Percentiles rank a stretch among this genome's conserved stretches.
These are phyloP conservation scores for Gaeumannomyces tritici DNA, from an alignment of 2,329 filamentous ascomycete genomes.

Conservation along the genomic window DNA sequence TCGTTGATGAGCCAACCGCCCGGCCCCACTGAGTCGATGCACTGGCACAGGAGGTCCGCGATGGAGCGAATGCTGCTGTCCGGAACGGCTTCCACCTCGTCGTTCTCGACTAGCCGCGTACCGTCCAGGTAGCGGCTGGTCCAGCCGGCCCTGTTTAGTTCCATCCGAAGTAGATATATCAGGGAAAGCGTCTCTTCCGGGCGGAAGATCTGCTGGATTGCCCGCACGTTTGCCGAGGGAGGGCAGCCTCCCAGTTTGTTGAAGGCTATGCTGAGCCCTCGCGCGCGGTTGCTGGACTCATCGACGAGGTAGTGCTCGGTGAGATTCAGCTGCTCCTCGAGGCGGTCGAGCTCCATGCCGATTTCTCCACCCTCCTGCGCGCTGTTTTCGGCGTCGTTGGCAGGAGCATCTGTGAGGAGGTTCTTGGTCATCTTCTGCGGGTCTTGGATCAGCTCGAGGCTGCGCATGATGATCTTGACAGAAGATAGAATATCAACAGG, in stretches of 20 bases:
- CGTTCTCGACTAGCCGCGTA: slow-evolving; percentile 32
- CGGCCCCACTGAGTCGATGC: slow-evolving; percentile 65
- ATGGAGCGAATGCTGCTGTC: slow-evolving; percentile 64
- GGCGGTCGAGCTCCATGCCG: slow-evolving; percentile 47
- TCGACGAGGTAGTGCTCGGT: slow-evolving; percentile 59
- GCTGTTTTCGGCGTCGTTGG: slow-evolving; percentile 18
- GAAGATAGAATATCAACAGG: slow-evolving; percentile 57
- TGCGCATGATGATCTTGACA: slow-evolving; percentile 58
- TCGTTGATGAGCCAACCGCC: slow-evolving; percentile 65
- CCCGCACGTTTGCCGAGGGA: slow-evolving; percentile 46
- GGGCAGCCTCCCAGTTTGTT: slow-evolving; percentile 61
- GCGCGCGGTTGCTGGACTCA: slow-evolving; percentile 51
- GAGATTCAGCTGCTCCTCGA: slow-evolving; percentile 56
- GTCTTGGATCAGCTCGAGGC: slow-evolving; percentile 50
- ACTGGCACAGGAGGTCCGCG: slow-evolving; percentile 60
- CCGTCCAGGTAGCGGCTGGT: slow-evolving; percentile 60
- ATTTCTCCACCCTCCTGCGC: slow-evolving; percentile 22
- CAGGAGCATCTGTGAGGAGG: slow-evolving; percentile 21
- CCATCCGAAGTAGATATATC: slow-evolving; percentile 62
- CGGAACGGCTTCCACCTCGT: slow-evolving; percentile 41
- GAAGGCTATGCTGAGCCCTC: slow-evolving; percentile 58
- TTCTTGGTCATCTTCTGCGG: slow-evolving; percentile 22
- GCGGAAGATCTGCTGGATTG: slow-evolving; percentile 53
- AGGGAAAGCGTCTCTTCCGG: slow-evolving; percentile 62
- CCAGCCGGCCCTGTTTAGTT: slow-evolving; percentile 68